Evolutionary conservation across 208 protist genomes (phyloP).

Genomic region (Leishmania guyanensis): DNA sequence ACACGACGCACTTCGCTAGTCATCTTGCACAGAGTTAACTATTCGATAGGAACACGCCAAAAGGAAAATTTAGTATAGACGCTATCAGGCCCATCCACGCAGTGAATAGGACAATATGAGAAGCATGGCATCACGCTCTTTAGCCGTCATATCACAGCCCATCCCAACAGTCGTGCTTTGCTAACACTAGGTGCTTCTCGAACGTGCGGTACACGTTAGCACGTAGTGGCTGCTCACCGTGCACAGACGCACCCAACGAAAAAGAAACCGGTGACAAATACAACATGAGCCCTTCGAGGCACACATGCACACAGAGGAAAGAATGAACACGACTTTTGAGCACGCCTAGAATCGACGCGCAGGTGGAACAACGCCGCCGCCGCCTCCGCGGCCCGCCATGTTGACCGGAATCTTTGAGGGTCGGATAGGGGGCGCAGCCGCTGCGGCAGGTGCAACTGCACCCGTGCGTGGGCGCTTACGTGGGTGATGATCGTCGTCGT

Average conservation of each 20-base stretch:
- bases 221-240: background rate
- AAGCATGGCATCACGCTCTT: background rate
- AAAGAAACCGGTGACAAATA: background rate
- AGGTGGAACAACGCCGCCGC: conserved; percentile 41
- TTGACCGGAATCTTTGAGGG: conserved; percentile 39
- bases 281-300: background rate
- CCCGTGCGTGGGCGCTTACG: conserved; percentile 43
- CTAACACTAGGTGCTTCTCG: background rate
- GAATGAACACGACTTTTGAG: background rate
- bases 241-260: background rate
- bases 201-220: background rate
- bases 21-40: background rate
- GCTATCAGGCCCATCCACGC: background rate
- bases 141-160: background rate
- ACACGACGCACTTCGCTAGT: background rate
- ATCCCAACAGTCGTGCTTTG: background rate
- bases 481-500: conserved; percentile 66
- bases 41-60: background rate
- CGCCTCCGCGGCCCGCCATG: conserved; percentile 16
- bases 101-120: background rate
- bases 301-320: background rate
- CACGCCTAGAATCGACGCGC: conserved; percentile 56
- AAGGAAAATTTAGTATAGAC: background rate
- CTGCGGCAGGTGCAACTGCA: background rate
- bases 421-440: conserved; percentile 16